Conservation (phyloP, 2,329 filamentous ascomycete species). For the Diplodia mutila region DNA sequence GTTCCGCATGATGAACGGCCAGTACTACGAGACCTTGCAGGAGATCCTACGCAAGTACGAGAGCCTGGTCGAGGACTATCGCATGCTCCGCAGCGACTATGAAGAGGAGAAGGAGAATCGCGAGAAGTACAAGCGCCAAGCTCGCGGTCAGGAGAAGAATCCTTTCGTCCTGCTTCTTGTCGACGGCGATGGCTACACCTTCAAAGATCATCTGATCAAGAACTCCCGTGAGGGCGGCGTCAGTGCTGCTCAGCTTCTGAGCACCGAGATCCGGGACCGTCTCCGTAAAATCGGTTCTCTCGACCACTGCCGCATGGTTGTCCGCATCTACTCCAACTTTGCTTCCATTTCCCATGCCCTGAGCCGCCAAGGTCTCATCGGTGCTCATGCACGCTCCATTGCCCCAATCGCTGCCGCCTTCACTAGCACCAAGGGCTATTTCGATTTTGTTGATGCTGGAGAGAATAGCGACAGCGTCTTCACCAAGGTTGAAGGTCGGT, state of each 20-base stretch:
- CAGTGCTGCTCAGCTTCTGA: constrained; percentile 58
- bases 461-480: constrained; percentile 61
- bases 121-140: constrained; percentile 27
- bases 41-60: constrained; percentile 25
- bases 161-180: constrained; percentile 65
- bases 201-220: constrained; percentile 55
- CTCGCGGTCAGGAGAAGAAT: constrained; percentile 49
- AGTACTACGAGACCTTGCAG: constrained; percentile 22
- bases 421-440: constrained; percentile 60
- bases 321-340: constrained; percentile 62
- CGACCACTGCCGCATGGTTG: constrained; percentile 58
- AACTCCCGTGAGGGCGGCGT: constrained; percentile 59
- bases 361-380: constrained; percentile 53
- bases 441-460: constrained; percentile 66
- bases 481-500: constrained; percentile 61
- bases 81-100: constrained; percentile 24
- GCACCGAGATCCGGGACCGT: constrained; percentile 53
- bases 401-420: constrained; percentile 61
- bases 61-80: constrained; percentile 22
- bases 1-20: constrained; percentile 15
- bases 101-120: constrained; percentile 27
- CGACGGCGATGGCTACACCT: constrained; percentile 65
- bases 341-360: constrained; percentile 56
- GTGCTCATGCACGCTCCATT: constrained; percentile 60
- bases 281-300: constrained; percentile 47